Percentiles rank a stretch among this genome's conserved stretches.
Evolutionary conservation across 352 stramenopile genomes (phyloP).

Genomic region (Pythium sp.): DNA sequence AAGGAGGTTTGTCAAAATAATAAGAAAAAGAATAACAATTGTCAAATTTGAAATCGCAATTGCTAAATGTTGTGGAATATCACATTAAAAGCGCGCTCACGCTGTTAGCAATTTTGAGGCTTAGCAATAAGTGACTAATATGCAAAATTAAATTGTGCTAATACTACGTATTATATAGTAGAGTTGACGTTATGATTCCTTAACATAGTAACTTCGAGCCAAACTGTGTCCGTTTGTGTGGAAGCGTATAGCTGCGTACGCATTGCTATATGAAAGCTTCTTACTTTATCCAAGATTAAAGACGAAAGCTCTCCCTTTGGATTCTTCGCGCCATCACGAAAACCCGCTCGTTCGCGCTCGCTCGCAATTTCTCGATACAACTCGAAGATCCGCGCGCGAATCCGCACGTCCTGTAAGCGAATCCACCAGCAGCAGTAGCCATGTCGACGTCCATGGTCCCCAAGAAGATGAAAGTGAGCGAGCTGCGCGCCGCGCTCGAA

Average conservation of each 20-base stretch:
- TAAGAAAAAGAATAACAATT: too few relatives aligned
- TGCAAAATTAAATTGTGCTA: too few relatives aligned
- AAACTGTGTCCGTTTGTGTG: not conserved
- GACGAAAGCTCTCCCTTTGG: not conserved
- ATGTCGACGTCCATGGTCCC: conserved; percentile 75
- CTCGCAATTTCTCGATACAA: not conserved
- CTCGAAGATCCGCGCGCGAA: conserved; percentile 5
- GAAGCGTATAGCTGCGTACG: not conserved
- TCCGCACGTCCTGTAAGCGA: not conserved
- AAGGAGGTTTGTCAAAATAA: too few relatives aligned
- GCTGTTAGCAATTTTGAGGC: too few relatives aligned
- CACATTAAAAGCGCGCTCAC: too few relatives aligned
- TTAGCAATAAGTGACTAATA: too few relatives aligned
- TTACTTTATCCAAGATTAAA: not conserved
- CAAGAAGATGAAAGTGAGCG: conserved; percentile 92
- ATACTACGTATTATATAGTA: too few relatives aligned
- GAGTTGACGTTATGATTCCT: not conserved
- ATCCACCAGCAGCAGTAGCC: not conserved
- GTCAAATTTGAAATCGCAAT: too few relatives aligned
- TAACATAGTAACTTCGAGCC: not conserved
- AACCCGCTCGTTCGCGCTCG: not conserved
- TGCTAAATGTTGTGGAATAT: too few relatives aligned
- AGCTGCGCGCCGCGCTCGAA: conserved; percentile 82
- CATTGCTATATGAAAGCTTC: not conserved
- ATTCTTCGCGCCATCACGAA: not conserved